Conservation (phyloP, 306 rosid genomes). For the Alnus glutinosa region DNA sequence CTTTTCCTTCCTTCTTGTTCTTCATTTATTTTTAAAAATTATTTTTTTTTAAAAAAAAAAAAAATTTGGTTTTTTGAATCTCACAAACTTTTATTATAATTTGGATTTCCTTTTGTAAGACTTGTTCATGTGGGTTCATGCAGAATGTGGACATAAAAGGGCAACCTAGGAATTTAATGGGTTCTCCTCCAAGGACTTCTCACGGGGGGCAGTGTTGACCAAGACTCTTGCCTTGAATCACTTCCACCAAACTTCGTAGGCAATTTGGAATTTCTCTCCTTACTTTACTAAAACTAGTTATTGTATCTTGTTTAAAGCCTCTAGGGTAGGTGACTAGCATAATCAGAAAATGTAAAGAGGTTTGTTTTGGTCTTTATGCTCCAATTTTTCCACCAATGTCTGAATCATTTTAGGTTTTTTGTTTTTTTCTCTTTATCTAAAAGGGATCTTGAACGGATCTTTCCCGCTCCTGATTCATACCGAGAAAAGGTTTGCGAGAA, state of each 20-base stretch:
- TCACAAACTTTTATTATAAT: background rate
- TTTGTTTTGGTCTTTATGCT: background rate
- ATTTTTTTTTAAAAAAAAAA: too few relatives aligned
- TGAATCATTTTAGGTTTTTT: too few relatives aligned
- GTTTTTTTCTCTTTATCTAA: too few relatives aligned
- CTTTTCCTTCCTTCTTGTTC: constrained; percentile 25
- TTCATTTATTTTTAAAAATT: background rate
- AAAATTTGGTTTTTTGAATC: background rate
- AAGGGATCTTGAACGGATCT: too few relatives aligned
- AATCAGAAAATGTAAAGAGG: background rate
- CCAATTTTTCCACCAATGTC: background rate
- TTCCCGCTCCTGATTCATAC: too few relatives aligned
- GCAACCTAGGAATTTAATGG: constrained; percentile 56
- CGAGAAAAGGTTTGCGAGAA: too few relatives aligned
- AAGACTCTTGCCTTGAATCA: constrained; percentile 22
- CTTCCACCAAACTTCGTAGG: constrained; percentile 27
- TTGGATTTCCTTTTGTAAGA: constrained; percentile 25
- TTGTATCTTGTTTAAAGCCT: background rate
- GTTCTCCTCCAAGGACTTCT: constrained; percentile 21
- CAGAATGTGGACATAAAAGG: constrained; percentile 36
- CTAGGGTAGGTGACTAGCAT: background rate
- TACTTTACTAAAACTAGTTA: background rate
- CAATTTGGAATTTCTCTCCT: constrained; percentile 18
- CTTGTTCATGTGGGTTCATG: constrained; percentile 32
- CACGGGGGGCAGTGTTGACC: constrained; percentile 40